phyloP scores from a whole-genome alignment of 2,329 filamentous ascomycete species.

The Didymella glomerata region DNA sequence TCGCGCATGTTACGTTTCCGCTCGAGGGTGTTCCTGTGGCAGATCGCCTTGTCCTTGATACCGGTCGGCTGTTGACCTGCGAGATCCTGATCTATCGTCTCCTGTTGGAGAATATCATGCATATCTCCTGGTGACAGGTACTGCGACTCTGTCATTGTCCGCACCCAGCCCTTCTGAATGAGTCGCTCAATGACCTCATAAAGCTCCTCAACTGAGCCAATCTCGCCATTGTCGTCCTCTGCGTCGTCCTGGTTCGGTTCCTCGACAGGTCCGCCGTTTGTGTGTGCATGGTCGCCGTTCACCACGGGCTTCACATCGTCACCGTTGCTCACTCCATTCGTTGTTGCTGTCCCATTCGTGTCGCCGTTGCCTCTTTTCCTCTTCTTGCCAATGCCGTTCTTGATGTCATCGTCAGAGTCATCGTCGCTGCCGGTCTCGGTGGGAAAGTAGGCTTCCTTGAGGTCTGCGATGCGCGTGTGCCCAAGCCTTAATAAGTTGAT shows the following conservation, averaged over 20 bases:
- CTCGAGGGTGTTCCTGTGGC: slow-evolving; percentile 64
- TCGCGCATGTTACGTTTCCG: slow-evolving; percentile 63
- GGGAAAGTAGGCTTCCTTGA: slow-evolving; percentile 70
- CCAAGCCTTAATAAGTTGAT: slow-evolving; percentile 79
- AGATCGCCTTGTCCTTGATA: slow-evolving; percentile 71
- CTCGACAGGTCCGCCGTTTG: slow-evolving; percentile 19
- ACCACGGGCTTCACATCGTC: slow-evolving; percentile 10
- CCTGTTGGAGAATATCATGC: slow-evolving; percentile 67
- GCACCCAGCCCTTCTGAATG: slow-evolving; percentile 72
- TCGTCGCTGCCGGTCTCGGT: slow-evolving; percentile 40
- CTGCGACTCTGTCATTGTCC: slow-evolving; percentile 63
- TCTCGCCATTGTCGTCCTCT: slow-evolving; percentile 39
- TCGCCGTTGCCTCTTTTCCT: slow-evolving; percentile 37
- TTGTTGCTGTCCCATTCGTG: slow-evolving; percentile 29
- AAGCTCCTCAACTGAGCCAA: slow-evolving; percentile 52
- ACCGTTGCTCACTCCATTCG: slow-evolving; percentile 24
- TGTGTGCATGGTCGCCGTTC: slow-evolving; percentile 25
- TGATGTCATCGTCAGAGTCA: slow-evolving; percentile 43
- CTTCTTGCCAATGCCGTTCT: slow-evolving; percentile 36
- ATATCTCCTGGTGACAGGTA: slow-evolving; percentile 66
- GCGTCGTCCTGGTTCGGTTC: slow-evolving; percentile 18
- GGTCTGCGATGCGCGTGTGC: slow-evolving; percentile 75
- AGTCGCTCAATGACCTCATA: slow-evolving; percentile 57
- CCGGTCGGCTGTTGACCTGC: slow-evolving; percentile 63
- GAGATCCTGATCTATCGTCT: slow-evolving; percentile 65